Evolutionary conservation across 441 rosid genomes (phyloP), one percentile per base, ranked within the genome.

Genomic region (Rhodomyrtus psidioides): DNA sequence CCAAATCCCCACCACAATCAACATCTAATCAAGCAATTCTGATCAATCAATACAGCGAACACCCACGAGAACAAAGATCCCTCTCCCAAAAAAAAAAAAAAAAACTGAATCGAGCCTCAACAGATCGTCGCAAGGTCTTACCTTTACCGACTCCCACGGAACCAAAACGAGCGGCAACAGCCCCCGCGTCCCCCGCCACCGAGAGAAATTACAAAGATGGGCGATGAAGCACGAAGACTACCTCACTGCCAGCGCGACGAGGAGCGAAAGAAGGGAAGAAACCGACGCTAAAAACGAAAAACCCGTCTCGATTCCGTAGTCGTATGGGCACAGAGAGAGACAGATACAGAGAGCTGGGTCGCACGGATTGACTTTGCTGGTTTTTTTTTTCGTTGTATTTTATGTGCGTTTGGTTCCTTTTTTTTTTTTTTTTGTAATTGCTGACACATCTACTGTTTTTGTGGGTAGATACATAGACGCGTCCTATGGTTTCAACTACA

Each of bases 321-420:
- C 39, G 51, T 39, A 53, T 23, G 55, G n/a, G 55, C 30, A 27
- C n/a, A 30, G n/a, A 46, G 85, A 82, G 90, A 57, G 10, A 86
- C 85, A 87, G 86, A 58, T 51, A 59, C 55, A 84, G 86, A 86
- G 82, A 83, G 84, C 65, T 59, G 83, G 88, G 88, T 88, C 86
- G 84, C 87, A 82, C 90, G 88, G 83, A 81, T 89, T 91, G 93
- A 91, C 93, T 90, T 88, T 65, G 84, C 79, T 4, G 16, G n/a
- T 9, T 39, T 3, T 16, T 59, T 17, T 39, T 70, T 19, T 10
- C 49, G n/a, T 21, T 39, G 79, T 39, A 70, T 21, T 21, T 8
- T 19, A 12, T 34, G 49, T 6, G 79, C 49, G 83, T 82, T 83
- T 57, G 79, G 60, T 83, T 28, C 42, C 83, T 51, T 26, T 82